Base-by-base conservation (phyloP, 805 yeast species). In the Starmerella sp. region DNA sequence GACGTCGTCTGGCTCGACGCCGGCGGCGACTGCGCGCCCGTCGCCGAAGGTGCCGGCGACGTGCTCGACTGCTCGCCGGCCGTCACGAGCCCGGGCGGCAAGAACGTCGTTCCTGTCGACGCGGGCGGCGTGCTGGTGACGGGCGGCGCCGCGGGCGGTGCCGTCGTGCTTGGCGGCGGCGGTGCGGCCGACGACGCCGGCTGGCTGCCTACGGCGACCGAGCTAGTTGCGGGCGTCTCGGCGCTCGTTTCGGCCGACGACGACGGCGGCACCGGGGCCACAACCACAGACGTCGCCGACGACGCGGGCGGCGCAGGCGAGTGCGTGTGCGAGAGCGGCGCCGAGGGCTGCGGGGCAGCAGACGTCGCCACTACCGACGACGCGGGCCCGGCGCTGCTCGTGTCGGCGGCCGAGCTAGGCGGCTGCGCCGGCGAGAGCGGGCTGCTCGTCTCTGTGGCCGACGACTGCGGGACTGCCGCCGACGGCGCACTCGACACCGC, bases 31-130 rank as follows among this genome's bases (percentile, higher is more conserved):
- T 11, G 36, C 29, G 9, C 28, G 7, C 64, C 29, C 4, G 59
- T 11, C 6, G 54, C 17, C 11, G 57, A 48, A 4, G 71, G 58
- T 10, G 76, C 64, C 31, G 67, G 39, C 22, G 59, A 15, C n/a
- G 59, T 22, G 39, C 31, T 55, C 5, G 67, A 43, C 28, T 32
- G 7, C 28, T 63, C 62, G n/a, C 71, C 65, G 9, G 70, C 72
- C 37, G 74, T 70, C 43, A 75, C 65, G 51, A 75, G 66, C 11
- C 70, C 67, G 14, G 75, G 71, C 36, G 80, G 80, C 43, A 76
- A 62, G 79, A 80, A 75, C 47, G 66, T 59, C 9, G 66, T 60
- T 22, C 62, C 56, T 10, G 69, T 53, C 15, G 41, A 17, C 29
- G n/a, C 22, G 11, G 35, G 17, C 34, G 39, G 15, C 3, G 43